phyloP scores from a whole-genome alignment of 2,329 filamentous ascomycete genomes.

The Diaporthe batatas region DNA sequence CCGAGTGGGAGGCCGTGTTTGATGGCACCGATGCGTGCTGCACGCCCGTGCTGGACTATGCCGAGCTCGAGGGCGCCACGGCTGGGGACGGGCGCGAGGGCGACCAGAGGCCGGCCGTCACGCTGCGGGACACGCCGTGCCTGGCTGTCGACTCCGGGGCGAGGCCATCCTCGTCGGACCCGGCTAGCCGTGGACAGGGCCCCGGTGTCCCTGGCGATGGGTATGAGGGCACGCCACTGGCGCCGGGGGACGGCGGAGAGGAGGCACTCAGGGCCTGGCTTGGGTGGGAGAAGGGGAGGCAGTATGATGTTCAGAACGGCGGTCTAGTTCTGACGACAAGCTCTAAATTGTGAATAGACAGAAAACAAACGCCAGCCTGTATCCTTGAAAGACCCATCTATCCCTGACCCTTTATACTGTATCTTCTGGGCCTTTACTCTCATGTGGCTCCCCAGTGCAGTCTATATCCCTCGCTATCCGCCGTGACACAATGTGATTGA shows the following conservation, averaged over 20 bases:
- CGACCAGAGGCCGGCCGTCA: slow-evolving; percentile 79
- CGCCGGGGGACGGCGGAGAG: slow-evolving; percentile 79
- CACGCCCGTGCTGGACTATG: slow-evolving; percentile 85
- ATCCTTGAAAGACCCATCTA: not conserved
- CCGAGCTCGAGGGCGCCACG: slow-evolving; percentile 73
- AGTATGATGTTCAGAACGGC: slow-evolving; percentile 76
- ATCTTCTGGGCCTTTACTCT: too few species aligned
- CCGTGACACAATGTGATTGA: not conserved
- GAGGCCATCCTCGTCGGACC: slow-evolving; percentile 44
- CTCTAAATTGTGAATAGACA: slow-evolving; percentile 57
- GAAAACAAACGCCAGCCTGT: not conserved
- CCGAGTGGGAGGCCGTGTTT: slow-evolving; percentile 88
- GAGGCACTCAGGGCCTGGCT: slow-evolving; percentile 78
- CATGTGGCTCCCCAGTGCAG: not conserved
- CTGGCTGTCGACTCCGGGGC: slow-evolving; percentile 68
- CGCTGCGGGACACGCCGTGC: slow-evolving; percentile 77
- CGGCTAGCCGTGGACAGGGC: slow-evolving; percentile 71
- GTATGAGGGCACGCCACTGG: slow-evolving; percentile 72
- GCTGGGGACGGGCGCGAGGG: slow-evolving; percentile 61
- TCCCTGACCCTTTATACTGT: not conserved
- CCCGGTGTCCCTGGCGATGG: slow-evolving; percentile 74
- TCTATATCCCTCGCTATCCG: not conserved
- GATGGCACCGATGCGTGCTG: slow-evolving; percentile 93
- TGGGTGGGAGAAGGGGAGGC: slow-evolving; percentile 79
- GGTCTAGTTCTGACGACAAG: slow-evolving; percentile 67